These are phyloP conservation scores for Nicotiana paniculata DNA, from an alignment of 257 asterid species.

Conservation along the genomic window DNA sequence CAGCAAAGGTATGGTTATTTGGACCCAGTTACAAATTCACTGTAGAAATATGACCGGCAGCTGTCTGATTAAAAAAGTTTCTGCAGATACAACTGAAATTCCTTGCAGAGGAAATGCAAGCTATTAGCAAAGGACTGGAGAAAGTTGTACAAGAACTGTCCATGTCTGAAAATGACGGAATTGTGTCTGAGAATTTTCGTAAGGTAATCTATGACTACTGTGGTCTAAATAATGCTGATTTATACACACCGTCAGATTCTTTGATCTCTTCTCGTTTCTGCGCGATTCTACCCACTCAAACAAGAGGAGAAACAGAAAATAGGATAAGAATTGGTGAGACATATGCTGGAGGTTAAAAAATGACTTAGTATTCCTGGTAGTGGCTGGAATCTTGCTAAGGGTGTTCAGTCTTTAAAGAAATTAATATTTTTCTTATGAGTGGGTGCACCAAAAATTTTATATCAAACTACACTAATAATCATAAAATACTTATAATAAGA, in stretches of 20 bases:
- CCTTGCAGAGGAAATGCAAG: conserved; percentile 97
- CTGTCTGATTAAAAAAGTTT: neutral
- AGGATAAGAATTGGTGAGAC: too few species aligned
- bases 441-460: too few species aligned
- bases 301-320: neutral
- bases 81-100: conserved; percentile 73
- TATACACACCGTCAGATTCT: neutral
- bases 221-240: conserved; percentile 3
- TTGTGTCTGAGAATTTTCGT: conserved; percentile 61
- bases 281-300: neutral
- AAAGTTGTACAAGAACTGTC: conserved; percentile 83
- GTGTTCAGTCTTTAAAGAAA: too few species aligned
- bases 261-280: neutral
- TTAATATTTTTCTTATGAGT: too few species aligned
- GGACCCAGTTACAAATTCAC: neutral
- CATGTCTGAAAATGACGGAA: conserved; percentile 80
- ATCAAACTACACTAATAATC: too few species aligned
- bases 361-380: neutral
- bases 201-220: conserved; percentile 42
- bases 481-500: too few species aligned
- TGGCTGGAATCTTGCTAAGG: too few species aligned
- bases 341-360: neutral
- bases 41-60: neutral
- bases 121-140: conserved; percentile 88
- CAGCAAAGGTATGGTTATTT: conserved; percentile 52